These are phyloP conservation scores for Pichia sp. DNA, from an alignment of 1,139 yeast genomes.

Conservation along the genomic window DNA sequence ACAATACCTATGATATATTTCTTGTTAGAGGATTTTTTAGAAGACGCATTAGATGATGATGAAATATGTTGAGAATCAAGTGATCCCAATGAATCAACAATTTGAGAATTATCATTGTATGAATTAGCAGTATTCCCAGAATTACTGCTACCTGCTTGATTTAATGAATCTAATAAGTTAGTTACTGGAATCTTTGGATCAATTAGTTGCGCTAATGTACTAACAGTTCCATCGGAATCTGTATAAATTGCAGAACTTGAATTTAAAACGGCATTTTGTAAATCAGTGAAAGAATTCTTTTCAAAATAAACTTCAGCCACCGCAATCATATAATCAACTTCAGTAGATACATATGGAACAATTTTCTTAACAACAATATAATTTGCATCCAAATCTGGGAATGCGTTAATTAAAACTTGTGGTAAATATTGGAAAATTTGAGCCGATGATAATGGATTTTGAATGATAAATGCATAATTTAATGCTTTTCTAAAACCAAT, in stretches of 20 bases:
- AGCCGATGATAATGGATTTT: conserved; percentile 61
- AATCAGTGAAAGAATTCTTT: conserved; percentile 35
- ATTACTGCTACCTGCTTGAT: not conserved
- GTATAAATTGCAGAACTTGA: conserved; percentile 43
- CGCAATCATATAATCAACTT: conserved; percentile 52
- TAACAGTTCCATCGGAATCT: conserved; percentile 41
- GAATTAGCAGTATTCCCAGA: not conserved
- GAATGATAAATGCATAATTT: conserved; percentile 67
- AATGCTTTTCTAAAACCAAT: conserved; percentile 65
- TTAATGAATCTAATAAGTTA: conserved; percentile 35
- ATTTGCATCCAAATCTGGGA: conserved; percentile 32
- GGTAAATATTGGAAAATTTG: conserved; percentile 73
- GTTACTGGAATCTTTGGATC: conserved; percentile 59
- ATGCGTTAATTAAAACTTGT: conserved; percentile 46
- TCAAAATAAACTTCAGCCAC: conserved; percentile 77
- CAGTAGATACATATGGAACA: conserved; percentile 53
- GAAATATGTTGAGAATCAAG: conserved; percentile 24
- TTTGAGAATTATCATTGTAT: not conserved
- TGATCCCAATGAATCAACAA: conserved; percentile 27
- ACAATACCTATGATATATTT: conserved; percentile 52
- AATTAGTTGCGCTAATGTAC: conserved; percentile 48
- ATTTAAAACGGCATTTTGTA: conserved; percentile 41
- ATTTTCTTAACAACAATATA: conserved; percentile 52
- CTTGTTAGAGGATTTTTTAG: conserved; percentile 20
- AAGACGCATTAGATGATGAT: conserved; percentile 12